These are phyloP conservation scores for Stenocarpella maydis DNA, from an alignment of 2,329 filamentous ascomycete genomes.

Conservation along the genomic window DNA sequence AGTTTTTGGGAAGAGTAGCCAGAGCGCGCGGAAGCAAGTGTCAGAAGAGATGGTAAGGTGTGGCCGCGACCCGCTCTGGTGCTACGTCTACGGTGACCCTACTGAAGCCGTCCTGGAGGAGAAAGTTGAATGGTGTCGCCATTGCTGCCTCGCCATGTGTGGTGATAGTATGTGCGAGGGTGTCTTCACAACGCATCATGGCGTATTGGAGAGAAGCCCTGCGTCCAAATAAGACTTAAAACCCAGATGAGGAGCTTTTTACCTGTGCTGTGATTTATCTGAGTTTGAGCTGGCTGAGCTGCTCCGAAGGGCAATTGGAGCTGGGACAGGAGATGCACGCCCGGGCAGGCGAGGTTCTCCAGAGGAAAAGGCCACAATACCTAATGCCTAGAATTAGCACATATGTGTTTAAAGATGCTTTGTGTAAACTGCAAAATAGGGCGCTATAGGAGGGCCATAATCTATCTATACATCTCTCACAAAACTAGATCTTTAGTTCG, in stretches of 20 bases:
- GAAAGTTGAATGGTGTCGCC: too few relatives aligned
- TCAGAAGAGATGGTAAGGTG: too few relatives aligned
- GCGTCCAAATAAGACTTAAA: background rate
- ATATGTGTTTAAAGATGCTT: background rate
- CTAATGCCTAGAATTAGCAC: slow-evolving; percentile 2
- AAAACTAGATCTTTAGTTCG: background rate
- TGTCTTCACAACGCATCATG: too few relatives aligned
- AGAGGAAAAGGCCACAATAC: background rate
- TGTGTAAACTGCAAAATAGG: background rate
- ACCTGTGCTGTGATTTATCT: slow-evolving; percentile 12
- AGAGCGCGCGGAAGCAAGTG: too few relatives aligned
- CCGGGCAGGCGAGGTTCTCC: background rate
- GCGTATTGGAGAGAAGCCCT: background rate
- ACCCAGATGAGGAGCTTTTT: slow-evolving; percentile 5
- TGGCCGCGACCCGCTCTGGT: too few relatives aligned
- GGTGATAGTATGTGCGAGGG: too few relatives aligned
- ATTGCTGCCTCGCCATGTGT: too few relatives aligned
- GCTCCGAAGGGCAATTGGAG: background rate
- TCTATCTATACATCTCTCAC: background rate
- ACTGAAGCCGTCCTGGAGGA: too few relatives aligned
- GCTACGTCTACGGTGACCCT: too few relatives aligned
- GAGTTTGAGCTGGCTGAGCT: slow-evolving; percentile 9
- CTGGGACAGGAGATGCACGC: background rate
- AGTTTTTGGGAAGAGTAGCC: too few relatives aligned
- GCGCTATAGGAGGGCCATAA: background rate